Evolutionary conservation across 148 eudicot genomes (phyloP).

Genomic region (Heliosperma pusillum): DNA sequence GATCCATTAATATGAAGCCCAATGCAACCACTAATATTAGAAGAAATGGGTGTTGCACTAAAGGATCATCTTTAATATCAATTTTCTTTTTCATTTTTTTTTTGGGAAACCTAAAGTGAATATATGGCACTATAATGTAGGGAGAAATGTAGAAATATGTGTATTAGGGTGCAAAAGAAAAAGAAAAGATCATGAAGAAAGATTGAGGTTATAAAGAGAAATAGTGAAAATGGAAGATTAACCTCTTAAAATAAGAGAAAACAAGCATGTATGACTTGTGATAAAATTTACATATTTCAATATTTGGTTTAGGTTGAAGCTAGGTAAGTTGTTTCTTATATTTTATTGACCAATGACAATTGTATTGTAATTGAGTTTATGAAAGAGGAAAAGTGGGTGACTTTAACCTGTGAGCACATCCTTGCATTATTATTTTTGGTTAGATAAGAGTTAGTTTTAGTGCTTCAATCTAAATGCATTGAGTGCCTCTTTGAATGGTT

Average conservation of each 20-base stretch:
- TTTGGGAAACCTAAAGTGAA: not conserved
- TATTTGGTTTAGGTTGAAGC: constrained; percentile 29
- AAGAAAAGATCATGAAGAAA: constrained; percentile 6
- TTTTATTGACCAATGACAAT: constrained; percentile 23
- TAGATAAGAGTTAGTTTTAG: constrained; percentile 8
- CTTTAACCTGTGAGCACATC: constrained; percentile 10
- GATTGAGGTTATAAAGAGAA: constrained; percentile 15
- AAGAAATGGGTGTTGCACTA: constrained; percentile 55
- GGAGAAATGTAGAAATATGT: constrained; percentile 23
- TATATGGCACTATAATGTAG: not conserved
- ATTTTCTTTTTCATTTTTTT: constrained; percentile 34
- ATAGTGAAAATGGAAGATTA: constrained; percentile 3
- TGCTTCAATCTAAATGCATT: not conserved
- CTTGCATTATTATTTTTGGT: not conserved
- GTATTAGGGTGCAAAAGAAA: not conserved
- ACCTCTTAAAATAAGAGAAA: constrained; percentile 19
- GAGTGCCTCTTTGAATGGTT: too few species aligned
- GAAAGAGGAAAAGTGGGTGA: not conserved
- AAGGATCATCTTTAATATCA: constrained; percentile 37
- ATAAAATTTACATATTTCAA: constrained; percentile 16
- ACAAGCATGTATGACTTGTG: constrained; percentile 26
- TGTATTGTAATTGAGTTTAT: constrained; percentile 6
- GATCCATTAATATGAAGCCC: constrained; percentile 68
- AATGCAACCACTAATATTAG: constrained; percentile 38
- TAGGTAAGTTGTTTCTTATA: constrained; percentile 17